Evolutionary conservation across 768 basidiomycete species (phyloP), one percentile per base, ranked within the genome.

Genomic region (Serendipita vermifera): DNA sequence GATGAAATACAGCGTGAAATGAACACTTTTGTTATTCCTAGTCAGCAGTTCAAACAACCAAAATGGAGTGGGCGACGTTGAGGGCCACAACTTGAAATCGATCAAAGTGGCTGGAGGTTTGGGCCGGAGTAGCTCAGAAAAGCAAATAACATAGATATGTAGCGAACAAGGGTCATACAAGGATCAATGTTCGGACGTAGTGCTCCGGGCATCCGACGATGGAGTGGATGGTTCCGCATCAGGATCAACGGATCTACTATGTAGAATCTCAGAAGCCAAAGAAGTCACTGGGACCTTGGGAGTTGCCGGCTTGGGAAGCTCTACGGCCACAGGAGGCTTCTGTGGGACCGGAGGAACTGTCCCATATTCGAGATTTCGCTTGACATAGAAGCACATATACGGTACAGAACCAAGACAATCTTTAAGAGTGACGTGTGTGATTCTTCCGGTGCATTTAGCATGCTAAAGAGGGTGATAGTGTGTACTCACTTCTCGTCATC

Each of bases 311-410:
- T 77, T 72, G 33, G 77, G 69, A 2, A 82, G 75, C 62, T 88
- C 0, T 80, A 79, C 3, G 86, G 85, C 26, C 74, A 79, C 63
- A 73, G 74, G 64, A 79, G 68, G 40, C 32, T 29, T 0, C 83
- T 81, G 66, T 82, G 84, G 69, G n/a, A n/a, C n/a, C n/a, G n/a
- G n/a, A n/a, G n/a, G 27, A 9, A n/a, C 11, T 11, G 29, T 31
- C n/a, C 46, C 46, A 51, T 92, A 93, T 60, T 92, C 87, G 41
- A 93, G 72, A 59, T 87, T 80, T 9, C 87, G 80, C 68, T 93
- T 93, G 59, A 90, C 87, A 65, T 94, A 96, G 71, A 93, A 92
- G 60, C 89, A 88, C 91, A 94, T 93, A 68, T 94, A 94, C 3
- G 88, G 84, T 48, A 80, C 75, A 17, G 89, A 88, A 48, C 67